Evolutionary conservation across 192 early-diverging fungal species (phyloP).

Genomic region (Ramicandelaber brevisporus): DNA sequence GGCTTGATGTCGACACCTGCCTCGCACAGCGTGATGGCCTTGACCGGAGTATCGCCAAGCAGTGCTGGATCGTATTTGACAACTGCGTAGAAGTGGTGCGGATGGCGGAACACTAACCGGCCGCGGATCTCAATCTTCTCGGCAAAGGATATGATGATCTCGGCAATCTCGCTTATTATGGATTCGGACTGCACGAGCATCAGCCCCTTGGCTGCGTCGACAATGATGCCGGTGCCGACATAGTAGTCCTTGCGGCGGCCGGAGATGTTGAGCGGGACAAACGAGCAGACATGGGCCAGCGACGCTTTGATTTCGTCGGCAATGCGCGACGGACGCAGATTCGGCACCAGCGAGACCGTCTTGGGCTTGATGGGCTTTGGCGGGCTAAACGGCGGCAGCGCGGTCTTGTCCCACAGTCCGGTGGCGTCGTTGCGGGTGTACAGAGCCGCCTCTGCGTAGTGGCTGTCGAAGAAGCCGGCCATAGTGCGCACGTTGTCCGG

Average conservation of each 20-base stretch:
- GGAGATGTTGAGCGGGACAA: too few species aligned
- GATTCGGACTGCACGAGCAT: conserved; percentile 61
- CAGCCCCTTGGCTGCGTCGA: conserved; percentile 51
- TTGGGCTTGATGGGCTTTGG: too few species aligned
- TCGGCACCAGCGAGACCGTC: too few species aligned
- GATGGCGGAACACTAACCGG: conserved; percentile 57
- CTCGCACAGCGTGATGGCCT: conserved; percentile 31
- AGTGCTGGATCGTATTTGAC: conserved; percentile 51
- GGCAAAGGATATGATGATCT: conserved; percentile 60
- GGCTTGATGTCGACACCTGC: too few species aligned
- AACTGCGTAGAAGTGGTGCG: conserved; percentile 68
- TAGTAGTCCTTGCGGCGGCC: too few species aligned
- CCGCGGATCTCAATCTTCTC: conserved; percentile 71
- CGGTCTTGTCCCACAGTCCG: conserved; percentile 16
- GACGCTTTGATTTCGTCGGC: too few species aligned
- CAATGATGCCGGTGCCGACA: conserved; percentile 55
- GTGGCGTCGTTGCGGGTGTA: conserved; percentile 14
- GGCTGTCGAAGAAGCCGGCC: conserved; percentile 33
- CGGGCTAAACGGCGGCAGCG: too few species aligned
- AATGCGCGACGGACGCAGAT: too few species aligned
- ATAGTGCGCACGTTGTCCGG: conserved; percentile 7
- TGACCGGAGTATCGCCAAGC: conserved; percentile 49
- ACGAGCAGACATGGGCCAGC: too few species aligned
- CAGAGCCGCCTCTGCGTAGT: conserved; percentile 31
- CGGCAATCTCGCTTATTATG: conserved; percentile 51